Evolutionary conservation across 2,329 filamentous ascomycete genomes (phyloP), one percentile per base, ranked within the genome.

Genomic region (Alternaria ethzedia): DNA sequence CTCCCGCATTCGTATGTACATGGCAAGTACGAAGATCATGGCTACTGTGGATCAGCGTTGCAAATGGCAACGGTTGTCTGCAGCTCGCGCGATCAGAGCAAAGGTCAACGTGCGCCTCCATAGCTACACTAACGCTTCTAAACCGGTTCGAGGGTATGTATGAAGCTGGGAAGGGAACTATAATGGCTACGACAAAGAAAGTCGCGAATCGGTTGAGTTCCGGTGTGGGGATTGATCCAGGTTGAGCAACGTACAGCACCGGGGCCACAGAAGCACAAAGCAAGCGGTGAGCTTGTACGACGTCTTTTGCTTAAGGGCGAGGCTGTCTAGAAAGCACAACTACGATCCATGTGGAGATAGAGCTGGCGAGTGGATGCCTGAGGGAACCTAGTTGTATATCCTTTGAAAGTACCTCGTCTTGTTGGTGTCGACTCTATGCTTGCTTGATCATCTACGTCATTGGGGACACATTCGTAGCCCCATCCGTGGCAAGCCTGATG

Each of bases 231-330:
- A 52, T 30, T 50, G 56, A 61, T 58, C 58, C 62, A 71, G 66
- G 44, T 60, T 70, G 69, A 65, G 65, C 51, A 67, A 70, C 63
- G 63, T 62, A 58, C 25, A 66, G 57, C 63, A 65, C 55, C 21
- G 54, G 63, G 58, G 45, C 54, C 61, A 61, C 56, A 25, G 41
- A 59, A 63, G 67, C 64, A 70, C 64, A 28, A 60, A 61, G 61
- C 51, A 67, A 64, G 73, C 70, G 69, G 72, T 75, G 71, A 74
- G 67, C 64, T 62, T 69, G 70, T 74, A 66, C 63, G 63, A 72
- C 59, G 17, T 47, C 12, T 50, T n/a, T 43, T 50, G 43, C 30
- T 45, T 41, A 20, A 47, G 59, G 32, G 55, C 36, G 26, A 51
- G 28, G 52, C 54, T 36, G 26, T 21, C 57, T 17, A 26, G 12